A percentile compares a stretch with the other conserved stretches of the same genome.
phyloP scores from a whole-genome alignment of 1,139 yeast species.

The Pneumocystis canis region DNA sequence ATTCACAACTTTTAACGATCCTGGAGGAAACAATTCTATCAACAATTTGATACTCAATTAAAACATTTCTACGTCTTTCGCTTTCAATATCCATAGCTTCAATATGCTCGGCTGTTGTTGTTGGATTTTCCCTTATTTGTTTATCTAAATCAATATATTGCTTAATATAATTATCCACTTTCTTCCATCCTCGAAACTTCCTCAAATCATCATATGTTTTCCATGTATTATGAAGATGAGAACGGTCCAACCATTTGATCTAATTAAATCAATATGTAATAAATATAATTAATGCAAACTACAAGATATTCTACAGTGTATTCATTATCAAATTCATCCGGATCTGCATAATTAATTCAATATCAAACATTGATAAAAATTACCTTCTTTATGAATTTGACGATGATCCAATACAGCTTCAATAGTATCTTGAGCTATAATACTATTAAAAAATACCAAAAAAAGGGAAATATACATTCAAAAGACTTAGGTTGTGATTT shows the following conservation, averaged over 20 bases:
- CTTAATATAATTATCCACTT: constrained; percentile 78
- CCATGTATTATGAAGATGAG: constrained; percentile 95
- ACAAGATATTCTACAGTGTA: background rate
- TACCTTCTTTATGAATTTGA: constrained; percentile 15
- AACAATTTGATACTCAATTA: constrained; percentile 67
- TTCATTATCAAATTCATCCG: constrained; percentile 11
- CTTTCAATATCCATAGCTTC: constrained; percentile 87
- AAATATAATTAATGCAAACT: background rate
- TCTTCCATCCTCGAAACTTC: constrained; percentile 57
- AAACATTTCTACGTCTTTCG: constrained; percentile 71
- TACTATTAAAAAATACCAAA: background rate
- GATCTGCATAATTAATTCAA: constrained; percentile 18
- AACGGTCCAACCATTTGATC: constrained; percentile 75
- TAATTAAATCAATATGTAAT: constrained; percentile 18
- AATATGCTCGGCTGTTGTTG: constrained; percentile 66
- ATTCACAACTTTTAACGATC: constrained; percentile 1
- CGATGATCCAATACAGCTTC: constrained; percentile 1
- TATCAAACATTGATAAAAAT: constrained; percentile 17
- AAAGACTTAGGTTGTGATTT: constrained; percentile 3
- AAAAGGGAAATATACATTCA: constrained; percentile 8
- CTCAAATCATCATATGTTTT: constrained; percentile 50
- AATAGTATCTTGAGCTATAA: background rate
- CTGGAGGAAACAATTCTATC: constrained; percentile 75
- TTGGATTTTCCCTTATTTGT: constrained; percentile 62
- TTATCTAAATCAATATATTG: constrained; percentile 59